Conservation (phyloP, 768 basidiomycete genomes). For the Stropharia rugosoannulata region DNA sequence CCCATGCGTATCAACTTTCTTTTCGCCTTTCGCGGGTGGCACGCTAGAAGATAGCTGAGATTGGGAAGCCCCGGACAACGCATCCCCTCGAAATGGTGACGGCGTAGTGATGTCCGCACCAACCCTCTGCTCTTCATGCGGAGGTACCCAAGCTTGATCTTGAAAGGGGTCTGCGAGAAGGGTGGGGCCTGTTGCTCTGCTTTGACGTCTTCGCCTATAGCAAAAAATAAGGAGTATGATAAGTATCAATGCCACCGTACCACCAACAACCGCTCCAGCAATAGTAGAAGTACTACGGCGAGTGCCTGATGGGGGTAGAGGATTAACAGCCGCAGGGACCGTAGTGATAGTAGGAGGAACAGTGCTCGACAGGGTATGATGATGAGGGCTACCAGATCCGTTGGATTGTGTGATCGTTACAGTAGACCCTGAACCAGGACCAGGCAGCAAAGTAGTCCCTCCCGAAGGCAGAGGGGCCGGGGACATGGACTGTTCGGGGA, state of each 20-base stretch:
- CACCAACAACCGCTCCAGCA: conserved; percentile 2
- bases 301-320: not conserved
- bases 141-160: not conserved
- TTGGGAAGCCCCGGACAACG: not conserved
- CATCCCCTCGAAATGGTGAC: not conserved
- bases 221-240: not conserved
- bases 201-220: not conserved
- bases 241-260: not conserved
- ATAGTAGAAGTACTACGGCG: not conserved
- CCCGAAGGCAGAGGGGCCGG: not conserved
- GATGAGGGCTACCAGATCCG: too few species aligned
- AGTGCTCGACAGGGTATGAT: not conserved
- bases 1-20: not conserved
- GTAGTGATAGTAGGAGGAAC: not conserved
- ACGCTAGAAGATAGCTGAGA: not conserved
- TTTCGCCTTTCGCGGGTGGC: not conserved
- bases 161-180: conserved; percentile 4
- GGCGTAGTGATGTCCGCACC: not conserved
- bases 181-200: not conserved
- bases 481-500: not conserved
- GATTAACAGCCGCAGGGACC: too few species aligned
- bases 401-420: too few species aligned
- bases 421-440: too few species aligned
- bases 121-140: not conserved
- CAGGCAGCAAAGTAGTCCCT: too few species aligned